phyloP scores from a whole-genome alignment of 208 protist species.

The Endotrypanum monterogeii region DNA sequence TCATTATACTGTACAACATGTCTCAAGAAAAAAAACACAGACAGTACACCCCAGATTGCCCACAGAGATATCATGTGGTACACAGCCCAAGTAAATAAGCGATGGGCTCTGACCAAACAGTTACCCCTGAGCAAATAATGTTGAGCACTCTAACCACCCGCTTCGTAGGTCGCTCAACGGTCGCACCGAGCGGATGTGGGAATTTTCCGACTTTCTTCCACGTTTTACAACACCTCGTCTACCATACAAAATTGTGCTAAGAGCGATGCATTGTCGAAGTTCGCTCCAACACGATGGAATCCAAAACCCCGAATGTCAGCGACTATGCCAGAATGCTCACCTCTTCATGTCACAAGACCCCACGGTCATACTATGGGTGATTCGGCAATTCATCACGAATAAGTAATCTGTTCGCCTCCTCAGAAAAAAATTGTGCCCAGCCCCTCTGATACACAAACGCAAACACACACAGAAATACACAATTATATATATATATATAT shows the following conservation, averaged over 20 bases:
- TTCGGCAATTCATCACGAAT: background rate
- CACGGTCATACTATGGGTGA: background rate
- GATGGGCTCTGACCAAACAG: no score
- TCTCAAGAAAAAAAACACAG: no score
- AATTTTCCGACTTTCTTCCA: background rate
- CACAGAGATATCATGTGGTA: no score
- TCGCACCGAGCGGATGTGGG: no score
- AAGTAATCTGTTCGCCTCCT: background rate
- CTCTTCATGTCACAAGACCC: background rate
- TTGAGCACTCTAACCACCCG: no score
- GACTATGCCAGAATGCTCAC: background rate
- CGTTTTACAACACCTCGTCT: background rate
- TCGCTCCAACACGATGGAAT: background rate
- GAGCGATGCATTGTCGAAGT: no score
- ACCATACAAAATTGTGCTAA: background rate
- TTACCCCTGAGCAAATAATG: no score
- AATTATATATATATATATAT: background rate
- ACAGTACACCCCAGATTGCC: no score
- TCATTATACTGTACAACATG: background rate
- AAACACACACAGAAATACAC: background rate
- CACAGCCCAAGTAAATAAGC: no score
- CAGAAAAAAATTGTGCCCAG: no score
- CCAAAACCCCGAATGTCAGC: background rate
- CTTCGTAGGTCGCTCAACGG: no score
- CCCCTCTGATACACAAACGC: background rate